Evolutionary conservation across 352 stramenopile genomes (phyloP).

Genomic region (Phytopythium cucurbitacearum): DNA sequence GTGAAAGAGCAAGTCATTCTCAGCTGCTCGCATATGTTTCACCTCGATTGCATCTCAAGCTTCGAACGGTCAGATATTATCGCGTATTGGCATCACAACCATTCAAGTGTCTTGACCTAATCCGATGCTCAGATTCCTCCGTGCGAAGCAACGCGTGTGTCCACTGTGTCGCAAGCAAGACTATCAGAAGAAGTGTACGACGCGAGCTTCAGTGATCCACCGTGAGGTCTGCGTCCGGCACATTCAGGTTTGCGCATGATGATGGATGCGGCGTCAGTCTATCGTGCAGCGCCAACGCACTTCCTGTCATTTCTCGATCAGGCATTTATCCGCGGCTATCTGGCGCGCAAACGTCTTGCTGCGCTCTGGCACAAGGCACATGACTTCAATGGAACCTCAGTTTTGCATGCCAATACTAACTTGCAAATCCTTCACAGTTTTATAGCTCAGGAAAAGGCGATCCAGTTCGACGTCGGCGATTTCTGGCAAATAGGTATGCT

Average conservation of each 20-base stretch:
- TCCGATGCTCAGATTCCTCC: conserved; percentile 41
- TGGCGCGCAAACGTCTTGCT: conserved; percentile 14
- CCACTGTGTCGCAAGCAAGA: conserved; percentile 81
- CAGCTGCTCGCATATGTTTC: conserved; percentile 87
- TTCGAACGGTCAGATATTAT: conserved; percentile 53
- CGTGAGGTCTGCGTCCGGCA: conserved; percentile 42
- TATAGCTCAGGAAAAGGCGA: conserved; percentile 65
- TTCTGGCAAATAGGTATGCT: conserved; percentile 61
- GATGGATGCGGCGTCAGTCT: too few species aligned
- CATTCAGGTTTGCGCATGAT: conserved; percentile 40
- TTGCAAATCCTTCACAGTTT: conserved; percentile 28
- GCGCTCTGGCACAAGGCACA: conserved; percentile 29
- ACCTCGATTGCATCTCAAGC: conserved; percentile 72
- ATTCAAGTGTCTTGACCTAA: background rate
- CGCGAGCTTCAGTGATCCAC: conserved; percentile 39
- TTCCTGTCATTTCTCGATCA: background rate
- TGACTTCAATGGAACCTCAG: background rate
- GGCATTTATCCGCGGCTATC: conserved; percentile 30
- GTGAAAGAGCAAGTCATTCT: conserved; percentile 76
- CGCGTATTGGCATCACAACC: background rate
- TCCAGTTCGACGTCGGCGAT: conserved; percentile 34
- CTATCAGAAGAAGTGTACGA: conserved; percentile 72
- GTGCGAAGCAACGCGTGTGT: conserved; percentile 73
- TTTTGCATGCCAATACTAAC: background rate
- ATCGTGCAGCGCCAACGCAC: background rate